Evolutionary conservation across 225 moss, liverwort and hornwort species (phyloP).

Genomic region (Rhytidiadelphus loreus): DNA sequence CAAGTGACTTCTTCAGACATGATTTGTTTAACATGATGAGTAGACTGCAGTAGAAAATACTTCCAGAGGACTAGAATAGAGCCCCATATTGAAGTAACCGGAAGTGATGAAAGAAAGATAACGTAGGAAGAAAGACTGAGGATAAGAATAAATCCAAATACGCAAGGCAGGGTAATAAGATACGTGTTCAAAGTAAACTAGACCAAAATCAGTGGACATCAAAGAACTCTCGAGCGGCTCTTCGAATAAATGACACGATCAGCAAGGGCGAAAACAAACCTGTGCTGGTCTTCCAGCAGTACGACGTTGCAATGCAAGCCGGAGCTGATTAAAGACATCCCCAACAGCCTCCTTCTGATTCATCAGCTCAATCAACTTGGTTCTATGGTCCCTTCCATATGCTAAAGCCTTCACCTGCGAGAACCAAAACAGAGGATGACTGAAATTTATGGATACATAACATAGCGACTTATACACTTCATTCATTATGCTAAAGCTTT

Average conservation of each 20-base stretch:
- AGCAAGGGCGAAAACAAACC: slow-evolving; percentile 14
- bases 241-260: background rate
- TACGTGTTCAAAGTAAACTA: background rate
- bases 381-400: slow-evolving; percentile 57
- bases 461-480: background rate
- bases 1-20: background rate
- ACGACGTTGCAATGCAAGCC: slow-evolving; percentile 73
- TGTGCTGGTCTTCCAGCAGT: slow-evolving; percentile 54
- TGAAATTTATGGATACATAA: background rate
- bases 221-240: background rate
- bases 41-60: background rate
- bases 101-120: background rate
- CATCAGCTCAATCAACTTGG: slow-evolving; percentile 73
- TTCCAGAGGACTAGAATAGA: background rate
- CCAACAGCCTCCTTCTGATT: slow-evolving; percentile 79
- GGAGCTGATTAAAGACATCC: slow-evolving; percentile 76
- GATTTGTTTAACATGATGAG: background rate
- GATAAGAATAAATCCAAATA: background rate
- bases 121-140: background rate
- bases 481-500: background rate
- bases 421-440: background rate
- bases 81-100: background rate
- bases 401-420: slow-evolving; percentile 68
- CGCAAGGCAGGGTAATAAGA: background rate
- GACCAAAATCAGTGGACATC: background rate